phyloP scores from a whole-genome alignment of 2,329 filamentous ascomycete species.

The Cytospora schulzeri region DNA sequence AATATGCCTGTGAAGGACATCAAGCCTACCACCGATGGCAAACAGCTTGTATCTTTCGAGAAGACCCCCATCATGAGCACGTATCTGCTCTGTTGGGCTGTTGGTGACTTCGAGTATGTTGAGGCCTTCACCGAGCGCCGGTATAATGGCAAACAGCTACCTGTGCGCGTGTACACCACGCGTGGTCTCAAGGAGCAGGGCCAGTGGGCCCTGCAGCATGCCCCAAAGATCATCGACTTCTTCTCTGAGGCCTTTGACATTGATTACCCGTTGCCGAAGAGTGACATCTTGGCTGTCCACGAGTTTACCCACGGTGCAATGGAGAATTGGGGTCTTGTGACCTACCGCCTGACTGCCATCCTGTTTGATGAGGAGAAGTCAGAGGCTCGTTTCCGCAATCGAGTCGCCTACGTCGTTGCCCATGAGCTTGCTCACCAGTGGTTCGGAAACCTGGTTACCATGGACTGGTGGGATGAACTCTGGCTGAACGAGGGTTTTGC shows the following conservation, averaged over 20 bases:
- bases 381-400: constrained; percentile 86
- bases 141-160: constrained; percentile 88
- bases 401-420: constrained; percentile 96
- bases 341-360: constrained; percentile 91
- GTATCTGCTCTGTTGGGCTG: constrained; percentile 87
- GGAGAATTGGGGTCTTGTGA: constrained; percentile 97
- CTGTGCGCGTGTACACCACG: constrained; percentile 94
- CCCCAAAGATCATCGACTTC: constrained; percentile 91
- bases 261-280: constrained; percentile 91
- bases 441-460: constrained; percentile 97
- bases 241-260: constrained; percentile 95
- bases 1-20: constrained; percentile 90
- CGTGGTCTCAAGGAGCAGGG: constrained; percentile 93
- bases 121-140: constrained; percentile 87
- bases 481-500: constrained; percentile 99
- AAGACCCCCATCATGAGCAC: constrained; percentile 89
- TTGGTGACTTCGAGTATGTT: constrained; percentile 96
- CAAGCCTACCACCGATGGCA: constrained; percentile 61
- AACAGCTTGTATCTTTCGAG: constrained; percentile 77
- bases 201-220: constrained; percentile 84
- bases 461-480: constrained; percentile 98
- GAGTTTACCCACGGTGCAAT: constrained; percentile 88
- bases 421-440: constrained; percentile 97
- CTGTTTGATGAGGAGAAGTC: constrained; percentile 94
- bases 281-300: constrained; percentile 86